These are phyloP conservation scores for Taxillus chinensis DNA, from an alignment of 164 flowering plant species.

Conservation along the genomic window DNA sequence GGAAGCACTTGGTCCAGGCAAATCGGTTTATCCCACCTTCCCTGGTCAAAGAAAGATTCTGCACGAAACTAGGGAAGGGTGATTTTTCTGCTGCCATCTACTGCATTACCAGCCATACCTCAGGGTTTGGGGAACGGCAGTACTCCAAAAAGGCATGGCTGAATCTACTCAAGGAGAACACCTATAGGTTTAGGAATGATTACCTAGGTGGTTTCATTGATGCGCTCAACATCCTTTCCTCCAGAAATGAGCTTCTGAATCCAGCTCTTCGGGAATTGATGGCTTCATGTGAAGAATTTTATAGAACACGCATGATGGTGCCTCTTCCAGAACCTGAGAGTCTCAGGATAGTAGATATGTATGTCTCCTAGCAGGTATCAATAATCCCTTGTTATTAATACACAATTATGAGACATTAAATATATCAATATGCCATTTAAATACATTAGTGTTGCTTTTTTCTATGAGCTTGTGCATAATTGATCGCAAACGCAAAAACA, in stretches of 20 bases:
- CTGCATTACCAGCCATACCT: constrained; percentile 19
- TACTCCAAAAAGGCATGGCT: constrained; percentile 57
- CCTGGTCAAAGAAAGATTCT: constrained; percentile 60
- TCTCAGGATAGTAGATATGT: no score
- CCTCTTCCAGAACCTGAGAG: not conserved
- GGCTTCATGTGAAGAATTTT: constrained; percentile 37
- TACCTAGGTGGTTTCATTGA: constrained; percentile 29
- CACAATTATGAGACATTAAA: no score
- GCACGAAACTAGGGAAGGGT: constrained; percentile 40
- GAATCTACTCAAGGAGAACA: constrained; percentile 36
- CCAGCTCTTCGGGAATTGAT: constrained; percentile 31
- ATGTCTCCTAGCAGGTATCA: no score
- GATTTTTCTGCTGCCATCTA: constrained; percentile 45
- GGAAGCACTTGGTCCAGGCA: constrained; percentile 45
- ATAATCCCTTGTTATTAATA: no score
- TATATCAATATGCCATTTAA: no score
- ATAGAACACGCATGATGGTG: constrained; percentile 8
- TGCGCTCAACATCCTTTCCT: constrained; percentile 19
- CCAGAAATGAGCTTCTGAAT: constrained; percentile 20
- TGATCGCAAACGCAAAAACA: no score
- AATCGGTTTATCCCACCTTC: constrained; percentile 41
- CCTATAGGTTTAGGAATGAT: constrained; percentile 27
- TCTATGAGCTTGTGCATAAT: no score
- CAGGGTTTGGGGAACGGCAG: constrained; percentile 15
- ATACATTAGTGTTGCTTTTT: no score